phyloP scores from a whole-genome alignment of 2,329 filamentous ascomycete genomes.

The Neurospora sp. region DNA sequence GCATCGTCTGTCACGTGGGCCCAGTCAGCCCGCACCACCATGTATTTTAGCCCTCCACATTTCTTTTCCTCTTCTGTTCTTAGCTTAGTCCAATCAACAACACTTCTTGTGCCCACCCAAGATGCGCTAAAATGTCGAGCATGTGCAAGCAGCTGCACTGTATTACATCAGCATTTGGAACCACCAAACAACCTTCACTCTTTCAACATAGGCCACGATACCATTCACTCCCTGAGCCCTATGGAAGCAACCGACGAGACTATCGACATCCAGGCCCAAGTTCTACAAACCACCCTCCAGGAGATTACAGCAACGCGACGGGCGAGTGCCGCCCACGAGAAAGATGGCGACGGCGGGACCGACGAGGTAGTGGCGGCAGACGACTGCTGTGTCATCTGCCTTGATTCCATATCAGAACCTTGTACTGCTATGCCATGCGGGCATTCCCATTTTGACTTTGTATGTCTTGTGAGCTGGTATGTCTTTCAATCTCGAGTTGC shows the following conservation, averaged over 20 bases:
- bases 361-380: conserved; percentile 19
- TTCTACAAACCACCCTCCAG: conserved; percentile 35
- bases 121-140: neutral
- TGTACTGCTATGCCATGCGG: conserved; percentile 67
- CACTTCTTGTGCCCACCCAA: neutral
- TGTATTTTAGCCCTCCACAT: too few species aligned
- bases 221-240: conserved; percentile 7
- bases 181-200: neutral
- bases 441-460: conserved; percentile 75
- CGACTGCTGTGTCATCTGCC: conserved; percentile 73
- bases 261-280: conserved; percentile 30
- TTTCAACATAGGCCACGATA: neutral
- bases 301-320: conserved; percentile 26
- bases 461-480: conserved; percentile 71
- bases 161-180: neutral
- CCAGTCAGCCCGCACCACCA: too few species aligned
- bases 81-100: too few species aligned
- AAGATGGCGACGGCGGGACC: conserved; percentile 5
- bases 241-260: conserved; percentile 18
- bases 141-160: neutral
- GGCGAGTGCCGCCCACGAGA: conserved; percentile 16
- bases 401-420: conserved; percentile 63
- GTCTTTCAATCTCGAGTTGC: neutral
- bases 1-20: too few species aligned
- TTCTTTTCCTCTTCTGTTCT: too few species aligned